These are phyloP conservation scores for Lepidopterella palustris DNA, from an alignment of 495 filamentous ascomycete genomes.

Conservation along the genomic window DNA sequence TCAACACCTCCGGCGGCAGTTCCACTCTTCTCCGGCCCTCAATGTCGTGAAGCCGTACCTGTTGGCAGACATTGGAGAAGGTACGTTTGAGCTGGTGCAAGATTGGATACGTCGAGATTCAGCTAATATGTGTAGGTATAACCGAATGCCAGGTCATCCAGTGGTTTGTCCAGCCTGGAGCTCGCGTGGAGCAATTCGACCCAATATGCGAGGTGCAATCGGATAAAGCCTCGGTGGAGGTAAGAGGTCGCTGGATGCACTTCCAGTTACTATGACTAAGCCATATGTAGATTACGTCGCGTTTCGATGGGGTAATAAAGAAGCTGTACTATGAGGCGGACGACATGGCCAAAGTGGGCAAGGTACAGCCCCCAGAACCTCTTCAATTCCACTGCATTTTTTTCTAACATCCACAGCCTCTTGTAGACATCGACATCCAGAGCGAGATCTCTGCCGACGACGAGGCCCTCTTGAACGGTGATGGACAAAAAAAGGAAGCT, in stretches of 20 bases:
- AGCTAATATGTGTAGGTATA: conserved; percentile 56
- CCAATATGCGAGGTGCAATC: conserved; percentile 96
- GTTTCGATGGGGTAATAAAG: conserved; percentile 92
- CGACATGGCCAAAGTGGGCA: conserved; percentile 91
- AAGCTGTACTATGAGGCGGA: conserved; percentile 93
- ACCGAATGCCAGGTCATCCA: conserved; percentile 98
- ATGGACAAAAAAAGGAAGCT: conserved; percentile 6
- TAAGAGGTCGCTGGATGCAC: no score
- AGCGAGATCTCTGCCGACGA: conserved; percentile 54
- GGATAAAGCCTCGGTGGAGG: conserved; percentile 96
- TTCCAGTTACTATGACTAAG: background rate
- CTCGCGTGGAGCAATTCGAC: conserved; percentile 95
- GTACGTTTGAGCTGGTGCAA: conserved; percentile 41
- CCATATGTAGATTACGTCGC: conserved; percentile 68
- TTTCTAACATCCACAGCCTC: conserved; percentile 43
- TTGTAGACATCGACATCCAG: conserved; percentile 71
- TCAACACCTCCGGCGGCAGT: conserved; percentile 32
- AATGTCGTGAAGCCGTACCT: conserved; percentile 76
- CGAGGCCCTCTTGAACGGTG: conserved; percentile 39
- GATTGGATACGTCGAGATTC: background rate
- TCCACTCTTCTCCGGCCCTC: conserved; percentile 55
- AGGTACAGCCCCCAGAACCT: conserved; percentile 19
- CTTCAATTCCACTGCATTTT: background rate
- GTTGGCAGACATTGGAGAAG: conserved; percentile 95
- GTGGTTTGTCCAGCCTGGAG: conserved; percentile 97